Base-by-base conservation (phyloP, 2,329 filamentous ascomycete species). In the Ceratocystis destructans region DNA sequence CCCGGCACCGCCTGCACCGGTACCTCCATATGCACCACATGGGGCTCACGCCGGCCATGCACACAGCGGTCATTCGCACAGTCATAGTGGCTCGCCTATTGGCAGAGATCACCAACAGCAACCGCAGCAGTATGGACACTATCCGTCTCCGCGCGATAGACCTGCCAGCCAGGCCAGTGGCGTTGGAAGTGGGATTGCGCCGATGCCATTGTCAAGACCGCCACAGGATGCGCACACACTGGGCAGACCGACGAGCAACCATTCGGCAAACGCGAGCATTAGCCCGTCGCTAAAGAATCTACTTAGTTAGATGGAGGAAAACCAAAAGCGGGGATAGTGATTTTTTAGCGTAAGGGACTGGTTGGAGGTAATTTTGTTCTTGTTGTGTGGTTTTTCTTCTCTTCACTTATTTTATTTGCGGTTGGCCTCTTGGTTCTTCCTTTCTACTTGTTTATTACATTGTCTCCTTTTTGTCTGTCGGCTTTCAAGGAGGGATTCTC, bases 211-310 rank as follows among this genome's bases (percentile, higher is more conserved):
- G 8, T 53, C 48, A 5, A 17, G 62, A n/a, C 37, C 50, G 33
- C 69, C 73, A 57, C 66, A 73, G 64, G 79, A 82, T 62, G 73
- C 69, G 28, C 55, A 82, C 61, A 73, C 69, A n/a, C n/a, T 59
- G 55, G 55, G 55, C 22, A 77, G 81, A 61, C 77, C 80, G 41
- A 76, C 80, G 37, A 82, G 82, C 63, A 87, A 87, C n/a, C 63
- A 67, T 50, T 65, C 64, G 25, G 66, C 64, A 4, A 63, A 65
- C 44, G 88, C 88, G 3, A 91, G 88, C 71, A 87, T 88, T 17
- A 91, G 86, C 72, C 87, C 88, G 10, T 90, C 88, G 8, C 74
- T 92, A 69, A 83, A 86, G 71, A 91, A 92, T 71, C 75, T 92
- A 62, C 79, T 92, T 65, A 87, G 84, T 61, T 90, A 75, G 77